Evolutionary conservation across 2,329 filamentous ascomycete species (phyloP), one percentile per base, ranked within the genome.

Genomic region (Cordyceps tenuipes): DNA sequence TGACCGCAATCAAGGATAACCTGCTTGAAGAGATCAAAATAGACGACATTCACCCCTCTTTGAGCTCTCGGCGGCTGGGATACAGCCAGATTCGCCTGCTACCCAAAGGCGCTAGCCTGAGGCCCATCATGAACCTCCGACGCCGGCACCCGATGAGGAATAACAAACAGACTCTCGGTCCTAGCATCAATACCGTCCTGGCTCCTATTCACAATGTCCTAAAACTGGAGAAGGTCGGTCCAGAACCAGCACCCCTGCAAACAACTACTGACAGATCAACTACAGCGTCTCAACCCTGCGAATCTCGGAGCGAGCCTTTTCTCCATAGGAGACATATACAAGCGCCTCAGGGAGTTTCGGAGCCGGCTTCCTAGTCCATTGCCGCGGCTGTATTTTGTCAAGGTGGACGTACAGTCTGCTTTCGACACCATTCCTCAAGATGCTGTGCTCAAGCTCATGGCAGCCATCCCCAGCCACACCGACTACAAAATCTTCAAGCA

Each of bases 401-500:
- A 99, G 70, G 79, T 96, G 13, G 94, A 99, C 68, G 92, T 99
- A 21, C 84, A 90, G 69, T 85, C 90, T 2, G 96, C 93, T 66
- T 99, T 97, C 70, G 94, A 99, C 72, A 96, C 89, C 0, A 97
- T 99, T 49, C 94, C 94, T 0, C 94, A 97, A 70, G 74, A 81
- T 29, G 83, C 84, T 1, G 77, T 97, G 19, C 69, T 97, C 39
- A 70, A 78, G 26, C 76, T 97, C 29, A 81, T 95, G 63, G 72
- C 64, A 61, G 85, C 69, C 57, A 84, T 82, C 64, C 83, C 72
- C 63, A 76, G 75, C 13, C 76, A 88, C 61, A 72, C 79, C 3
- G 75, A 77, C 23, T 99, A 99, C 69, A 79, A 81, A 8, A 80
- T 95, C 52, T 80, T 81, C 8, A 91, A 86, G 64, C 87, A 97